Evolutionary conservation across 805 yeast species (phyloP), one percentile per base, ranked within the genome.

Genomic region (Teunomyces kruisii): DNA sequence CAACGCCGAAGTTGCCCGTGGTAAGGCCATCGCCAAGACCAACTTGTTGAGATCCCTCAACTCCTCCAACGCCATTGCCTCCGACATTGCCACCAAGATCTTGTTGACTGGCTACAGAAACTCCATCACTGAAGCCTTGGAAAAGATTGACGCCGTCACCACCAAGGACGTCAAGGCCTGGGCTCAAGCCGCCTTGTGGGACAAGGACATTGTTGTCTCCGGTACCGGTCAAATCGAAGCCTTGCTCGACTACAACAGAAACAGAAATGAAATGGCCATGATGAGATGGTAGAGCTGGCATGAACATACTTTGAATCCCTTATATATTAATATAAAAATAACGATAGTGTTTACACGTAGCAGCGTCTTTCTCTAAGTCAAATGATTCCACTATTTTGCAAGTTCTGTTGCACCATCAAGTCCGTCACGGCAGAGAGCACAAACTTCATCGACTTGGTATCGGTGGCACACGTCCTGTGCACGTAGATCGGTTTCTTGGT

Each of bases 401-500:
- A 66, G 59, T 87, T 91, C 56, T 86, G 86, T 60, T 87, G 92
- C 26, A 92, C 79, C 39, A 94, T 80, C 80, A 89, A 76, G 67
- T 94, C 98, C 1, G 97, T 89, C 7, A 90, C 96, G 0, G 98
- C 97, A 3, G 87, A 80, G 45, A 94, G 74, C 13, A 94, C 97
- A 58, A 91, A 92, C 58, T 80, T 78, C 96, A 94, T 94, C 24
- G 90, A 80, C 44, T 80, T 74, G 0, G 95, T 80, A 62, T 94
- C 98, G 0, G 99, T 94, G 0, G 99, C 99, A 68, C 97, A 90
- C 1, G 99, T 94, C 52, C 90, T 72, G 67, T 90, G 97, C 16
- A 88, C 86, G 61, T 94, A 94, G 27, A 94, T 78, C n/a, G 90
- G 92, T 51, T 83, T 80, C 39, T 80, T 76, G 27, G 81, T 77